These are phyloP conservation scores for Cornus florida DNA, from an alignment of 148 eudicot genomes.

Conservation along the genomic window DNA sequence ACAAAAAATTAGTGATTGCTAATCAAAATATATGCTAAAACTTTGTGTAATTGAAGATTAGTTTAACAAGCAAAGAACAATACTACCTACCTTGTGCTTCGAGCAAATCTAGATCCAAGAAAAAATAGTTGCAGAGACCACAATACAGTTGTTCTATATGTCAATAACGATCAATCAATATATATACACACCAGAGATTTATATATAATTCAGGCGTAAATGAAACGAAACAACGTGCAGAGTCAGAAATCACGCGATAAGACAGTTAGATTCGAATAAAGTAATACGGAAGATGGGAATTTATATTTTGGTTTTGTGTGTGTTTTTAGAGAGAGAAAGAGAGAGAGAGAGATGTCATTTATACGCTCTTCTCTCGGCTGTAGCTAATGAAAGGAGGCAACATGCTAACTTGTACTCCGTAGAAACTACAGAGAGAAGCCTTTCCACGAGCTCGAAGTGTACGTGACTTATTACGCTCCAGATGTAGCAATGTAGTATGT, in stretches of 20 bases:
- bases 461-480: background rate
- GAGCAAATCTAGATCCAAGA: conserved; percentile 34
- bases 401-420: no score
- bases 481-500: no score
- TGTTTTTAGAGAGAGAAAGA: background rate
- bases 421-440: no score
- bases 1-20: background rate
- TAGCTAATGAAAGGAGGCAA: background rate
- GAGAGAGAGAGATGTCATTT: conserved; percentile 8
- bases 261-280: conserved; percentile 18
- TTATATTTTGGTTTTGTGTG: background rate
- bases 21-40: background rate
- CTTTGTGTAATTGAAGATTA: background rate
- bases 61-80: background rate
- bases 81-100: conserved; percentile 24
- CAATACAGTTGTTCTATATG: conserved; percentile 7
- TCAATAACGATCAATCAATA: background rate
- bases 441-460: background rate
- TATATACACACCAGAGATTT: background rate
- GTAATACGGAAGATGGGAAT: conserved; percentile 10
- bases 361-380: conserved; percentile 3
- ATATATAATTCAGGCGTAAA: conserved; percentile 3
- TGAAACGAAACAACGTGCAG: conserved; percentile 14
- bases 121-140: conserved; percentile 11
- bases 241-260: conserved; percentile 12